Base-by-base conservation (phyloP, 768 basidiomycete genomes). In the Pholiota molesta region DNA sequence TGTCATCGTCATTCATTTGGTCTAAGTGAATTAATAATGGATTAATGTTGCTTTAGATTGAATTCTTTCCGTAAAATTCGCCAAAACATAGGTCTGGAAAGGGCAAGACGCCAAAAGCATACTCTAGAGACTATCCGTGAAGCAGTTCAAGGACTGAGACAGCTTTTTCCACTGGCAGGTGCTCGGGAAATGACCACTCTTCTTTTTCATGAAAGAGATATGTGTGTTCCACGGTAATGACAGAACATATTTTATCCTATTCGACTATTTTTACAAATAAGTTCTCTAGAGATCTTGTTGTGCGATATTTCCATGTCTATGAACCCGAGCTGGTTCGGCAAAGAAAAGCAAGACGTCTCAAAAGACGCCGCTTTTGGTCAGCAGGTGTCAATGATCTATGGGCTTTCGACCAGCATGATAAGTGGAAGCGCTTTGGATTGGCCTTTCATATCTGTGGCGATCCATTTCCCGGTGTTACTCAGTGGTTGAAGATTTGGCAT, bases 381-480 rank as follows among this genome's bases (percentile, higher is more conserved):
- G 63, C 63, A 7, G 63, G 63, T 5, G 60, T 65, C 1, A 61
- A 75, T 35, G 77, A 83, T 52, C 28, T 79, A 0, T 68, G 71
- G 62, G 56, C 70, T 7, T 55, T 74, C 19, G 78, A 65, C 33
- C 63, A 65, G 33, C 63, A 65, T 58, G 77, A 83, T 59, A 83
- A 81, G 47, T 81, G 75, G 75, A 67, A 69, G 39, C 59, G 67
- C 1, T 81, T 77, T 68, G 77, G 78, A 0, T 67, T 81, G 1
- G 62, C 45, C 3, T 57, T 71, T 16, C 69, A 80, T 62, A 64
- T 66, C 6, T 68, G 72, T 3, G 26, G 73, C 14, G 77, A 80
- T 39, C 72, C 75, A 5, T 76, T 70, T 33, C 10, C 68, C 35
- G 75, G 79, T 1, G 9, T 52, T 0, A 67, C 74, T 4, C 33